Conservation (phyloP, 2,329 filamentous ascomycete genomes). For the Colletotrichum simmondsii region DNA sequence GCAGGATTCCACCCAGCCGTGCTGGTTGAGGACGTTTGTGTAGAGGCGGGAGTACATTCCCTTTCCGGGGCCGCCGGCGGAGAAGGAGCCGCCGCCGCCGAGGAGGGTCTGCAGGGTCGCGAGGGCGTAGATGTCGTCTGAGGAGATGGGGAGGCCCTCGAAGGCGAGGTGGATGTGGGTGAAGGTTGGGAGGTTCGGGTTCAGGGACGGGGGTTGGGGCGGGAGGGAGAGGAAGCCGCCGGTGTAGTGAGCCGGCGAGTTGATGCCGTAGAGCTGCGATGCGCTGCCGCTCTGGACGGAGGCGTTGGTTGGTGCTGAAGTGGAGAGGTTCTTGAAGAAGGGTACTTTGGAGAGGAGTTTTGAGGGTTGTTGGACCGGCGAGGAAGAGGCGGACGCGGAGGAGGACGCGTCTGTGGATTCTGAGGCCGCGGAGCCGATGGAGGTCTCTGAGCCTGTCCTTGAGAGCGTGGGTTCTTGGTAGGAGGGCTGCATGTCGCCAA, state of each 20-base stretch:
- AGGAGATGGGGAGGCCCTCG: slow-evolving; percentile 90
- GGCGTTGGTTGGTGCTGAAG: slow-evolving; percentile 73
- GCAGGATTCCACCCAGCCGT: slow-evolving; percentile 97
- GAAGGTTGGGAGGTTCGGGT: slow-evolving; percentile 81
- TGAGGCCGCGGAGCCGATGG: slow-evolving; percentile 52
- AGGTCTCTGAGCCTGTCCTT: slow-evolving; percentile 69
- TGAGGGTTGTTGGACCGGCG: slow-evolving; percentile 61
- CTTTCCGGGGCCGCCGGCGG: slow-evolving; percentile 94
- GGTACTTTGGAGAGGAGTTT: slow-evolving; percentile 84
- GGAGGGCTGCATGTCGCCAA: slow-evolving; percentile 84
- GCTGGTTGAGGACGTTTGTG: slow-evolving; percentile 97
- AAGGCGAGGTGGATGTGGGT: slow-evolving; percentile 97
- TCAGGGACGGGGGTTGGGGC: slow-evolving; percentile 79
- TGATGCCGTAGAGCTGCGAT: slow-evolving; percentile 65
- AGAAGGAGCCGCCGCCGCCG: slow-evolving; percentile 95
- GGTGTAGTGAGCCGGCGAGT: slow-evolving; percentile 82
- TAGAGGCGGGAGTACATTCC: slow-evolving; percentile 99
- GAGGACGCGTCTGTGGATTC: slow-evolving; percentile 45
- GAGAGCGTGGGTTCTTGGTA: slow-evolving; percentile 59
- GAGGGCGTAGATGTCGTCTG: slow-evolving; percentile 94
- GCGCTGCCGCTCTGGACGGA: slow-evolving; percentile 59
- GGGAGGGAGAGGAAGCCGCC: slow-evolving; percentile 92
- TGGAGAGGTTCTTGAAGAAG: slow-evolving; percentile 90
- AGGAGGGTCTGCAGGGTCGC: slow-evolving; percentile 96
- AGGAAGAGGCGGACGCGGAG: slow-evolving; percentile 43